Evolutionary conservation across 1,284 basidiomycete genomes (phyloP).

Genomic region (Psilocybe mexicana): DNA sequence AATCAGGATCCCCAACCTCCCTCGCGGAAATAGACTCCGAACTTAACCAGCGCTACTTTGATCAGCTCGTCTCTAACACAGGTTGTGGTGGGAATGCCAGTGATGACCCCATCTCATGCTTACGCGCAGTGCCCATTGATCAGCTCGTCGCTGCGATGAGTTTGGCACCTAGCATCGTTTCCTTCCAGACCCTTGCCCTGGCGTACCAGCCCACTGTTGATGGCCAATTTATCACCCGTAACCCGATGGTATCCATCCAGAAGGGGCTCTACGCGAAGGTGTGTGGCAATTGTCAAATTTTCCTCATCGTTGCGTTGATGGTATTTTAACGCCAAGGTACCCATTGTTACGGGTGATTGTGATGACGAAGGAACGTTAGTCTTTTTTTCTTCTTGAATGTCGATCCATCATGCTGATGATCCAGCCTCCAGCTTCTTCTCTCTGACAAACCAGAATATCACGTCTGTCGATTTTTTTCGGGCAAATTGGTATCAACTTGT

Average conservation of each 20-base stretch:
- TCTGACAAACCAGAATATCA: slow-evolving; percentile 23
- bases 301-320: too few species aligned
- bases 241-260: slow-evolving; percentile 14
- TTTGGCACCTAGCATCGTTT: slow-evolving; percentile 16
- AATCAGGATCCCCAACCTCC: slow-evolving; percentile 46
- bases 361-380: slow-evolving; percentile 35
- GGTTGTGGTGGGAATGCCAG: slow-evolving; percentile 20
- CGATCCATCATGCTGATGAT: background rate
- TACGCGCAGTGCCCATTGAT: slow-evolving; percentile 23
- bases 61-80: slow-evolving; percentile 17
- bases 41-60: slow-evolving; percentile 25
- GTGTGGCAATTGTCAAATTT: background rate
- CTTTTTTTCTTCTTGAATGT: background rate
- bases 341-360: slow-evolving; percentile 23
- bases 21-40: slow-evolving; percentile 36
- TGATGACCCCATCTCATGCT: slow-evolving; percentile 24
- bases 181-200: slow-evolving; percentile 17
- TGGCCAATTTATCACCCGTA: slow-evolving; percentile 15
- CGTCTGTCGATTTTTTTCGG: slow-evolving; percentile 13
- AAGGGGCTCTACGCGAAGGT: slow-evolving; percentile 19
- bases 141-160: slow-evolving; percentile 21
- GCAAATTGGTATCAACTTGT: slow-evolving; percentile 12
- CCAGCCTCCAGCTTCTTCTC: slow-evolving; percentile 20
- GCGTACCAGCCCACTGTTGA: slow-evolving; percentile 19
- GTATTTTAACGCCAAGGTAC: slow-evolving; percentile 7